Evolutionary conservation across 2,329 filamentous ascomycete genomes (phyloP).

Genomic region (Claviceps africana): DNA sequence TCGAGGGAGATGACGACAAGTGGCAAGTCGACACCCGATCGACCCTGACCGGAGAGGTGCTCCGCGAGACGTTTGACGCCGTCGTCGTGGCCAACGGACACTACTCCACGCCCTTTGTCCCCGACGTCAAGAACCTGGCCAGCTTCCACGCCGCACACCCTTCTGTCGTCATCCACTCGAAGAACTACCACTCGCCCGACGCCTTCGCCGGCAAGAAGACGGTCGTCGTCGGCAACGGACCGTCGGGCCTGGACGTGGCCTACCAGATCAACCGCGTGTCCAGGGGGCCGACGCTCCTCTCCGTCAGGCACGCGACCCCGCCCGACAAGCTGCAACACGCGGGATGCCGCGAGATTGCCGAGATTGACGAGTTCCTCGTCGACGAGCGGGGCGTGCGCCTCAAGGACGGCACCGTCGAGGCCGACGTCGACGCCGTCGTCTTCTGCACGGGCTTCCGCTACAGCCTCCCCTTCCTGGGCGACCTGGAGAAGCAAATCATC

Average conservation of each 20-base stretch:
- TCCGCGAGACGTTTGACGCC: conserved; percentile 50
- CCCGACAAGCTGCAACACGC: conserved; percentile 30
- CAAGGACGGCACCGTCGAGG: conserved; percentile 48
- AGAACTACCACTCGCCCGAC: conserved; percentile 57
- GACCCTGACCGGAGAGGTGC: conserved; percentile 27
- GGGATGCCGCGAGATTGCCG: conserved; percentile 36
- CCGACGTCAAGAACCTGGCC: conserved; percentile 43
- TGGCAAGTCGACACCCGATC: conserved; percentile 50
- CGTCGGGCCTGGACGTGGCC: conserved; percentile 74
- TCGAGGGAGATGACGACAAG: conserved; percentile 21
- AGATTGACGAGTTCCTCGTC: conserved; percentile 43
- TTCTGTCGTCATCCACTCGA: conserved; percentile 56
- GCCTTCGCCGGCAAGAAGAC: conserved; percentile 57
- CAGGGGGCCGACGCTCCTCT: conserved; percentile 48
- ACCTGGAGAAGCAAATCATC: conserved; percentile 38
- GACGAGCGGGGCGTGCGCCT: conserved; percentile 50
- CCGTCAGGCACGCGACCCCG: conserved; percentile 37
- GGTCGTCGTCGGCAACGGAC: conserved; percentile 69
- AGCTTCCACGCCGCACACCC: conserved; percentile 48
- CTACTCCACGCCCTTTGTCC: conserved; percentile 55
- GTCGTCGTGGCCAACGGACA: conserved; percentile 65
- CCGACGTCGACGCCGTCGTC: conserved; percentile 58
- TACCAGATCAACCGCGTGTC: conserved; percentile 55
- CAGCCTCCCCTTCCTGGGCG: conserved; percentile 57
- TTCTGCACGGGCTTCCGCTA: conserved; percentile 90